These are phyloP conservation scores for Trifolium pratense DNA, from an alignment of 306 rosid genomes.

Conservation along the genomic window DNA sequence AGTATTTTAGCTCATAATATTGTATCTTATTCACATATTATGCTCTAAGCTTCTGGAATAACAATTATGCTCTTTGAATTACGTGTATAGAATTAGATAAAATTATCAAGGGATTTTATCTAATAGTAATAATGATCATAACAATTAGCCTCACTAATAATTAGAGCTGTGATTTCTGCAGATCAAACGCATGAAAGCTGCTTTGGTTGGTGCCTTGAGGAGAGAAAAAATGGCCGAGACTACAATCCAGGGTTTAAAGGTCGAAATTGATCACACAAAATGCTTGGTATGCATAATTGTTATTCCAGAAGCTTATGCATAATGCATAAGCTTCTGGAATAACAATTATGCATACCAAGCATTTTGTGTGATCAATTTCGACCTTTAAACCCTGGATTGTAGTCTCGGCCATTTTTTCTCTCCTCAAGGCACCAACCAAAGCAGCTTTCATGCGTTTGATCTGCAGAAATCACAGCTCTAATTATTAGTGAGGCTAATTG, in stretches of 20 bases:
- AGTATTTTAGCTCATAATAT: conserved; percentile 40
- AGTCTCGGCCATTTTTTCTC: conserved; percentile 76
- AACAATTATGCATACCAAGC: conserved; percentile 56
- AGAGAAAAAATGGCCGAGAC: conserved; percentile 78
- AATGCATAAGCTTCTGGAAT: background rate
- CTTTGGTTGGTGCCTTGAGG: conserved; percentile 73
- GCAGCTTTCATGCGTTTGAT: conserved; percentile 60
- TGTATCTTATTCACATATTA: conserved; percentile 2
- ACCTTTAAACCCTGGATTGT: conserved; percentile 63
- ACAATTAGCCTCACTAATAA: conserved; percentile 11
- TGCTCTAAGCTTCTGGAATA: no score
- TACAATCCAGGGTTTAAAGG: conserved; percentile 61
- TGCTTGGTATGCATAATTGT: conserved; percentile 56
- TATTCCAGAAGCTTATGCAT: background rate
- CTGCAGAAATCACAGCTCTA: conserved; percentile 58
- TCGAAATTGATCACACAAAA: conserved; percentile 62
- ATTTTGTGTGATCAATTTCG: conserved; percentile 60
- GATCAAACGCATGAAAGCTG: conserved; percentile 64
- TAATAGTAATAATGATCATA: background rate
- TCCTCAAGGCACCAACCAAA: conserved; percentile 74
- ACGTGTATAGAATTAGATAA: no score
- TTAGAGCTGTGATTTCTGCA: conserved; percentile 53
- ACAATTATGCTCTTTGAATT: no score
- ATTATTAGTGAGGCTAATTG: conserved; percentile 19
- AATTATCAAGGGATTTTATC: conserved; percentile 32